Evolutionary conservation across 1,139 yeast genomes (phyloP).

Genomic region (Candida glucosophila): DNA sequence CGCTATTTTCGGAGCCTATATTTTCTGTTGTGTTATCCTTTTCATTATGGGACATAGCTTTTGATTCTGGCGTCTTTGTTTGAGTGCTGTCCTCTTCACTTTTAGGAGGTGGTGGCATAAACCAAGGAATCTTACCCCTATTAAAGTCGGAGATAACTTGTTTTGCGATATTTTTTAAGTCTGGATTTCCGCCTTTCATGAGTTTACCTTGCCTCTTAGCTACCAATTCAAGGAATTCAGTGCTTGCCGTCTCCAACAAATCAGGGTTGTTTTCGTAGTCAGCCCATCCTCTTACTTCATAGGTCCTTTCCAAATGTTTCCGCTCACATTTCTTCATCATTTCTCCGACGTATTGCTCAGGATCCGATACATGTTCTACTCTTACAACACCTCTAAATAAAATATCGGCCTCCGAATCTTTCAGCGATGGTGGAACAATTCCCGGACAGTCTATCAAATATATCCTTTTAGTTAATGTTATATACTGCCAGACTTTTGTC

Average conservation of each 20-base stretch:
- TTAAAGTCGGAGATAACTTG: slow-evolving; percentile 88
- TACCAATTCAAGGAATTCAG: slow-evolving; percentile 78
- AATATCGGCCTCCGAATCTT: slow-evolving; percentile 89
- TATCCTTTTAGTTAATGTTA: slow-evolving; percentile 90
- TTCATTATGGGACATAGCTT: too few species aligned
- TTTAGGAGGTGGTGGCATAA: slow-evolving; percentile 84
- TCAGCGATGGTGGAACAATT: slow-evolving; percentile 90
- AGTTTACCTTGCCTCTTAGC: slow-evolving; percentile 92
- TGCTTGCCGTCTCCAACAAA: slow-evolving; percentile 44
- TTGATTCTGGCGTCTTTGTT: slow-evolving; percentile 48
- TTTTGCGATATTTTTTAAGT: slow-evolving; percentile 88
- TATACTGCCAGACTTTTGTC: slow-evolving; percentile 98
- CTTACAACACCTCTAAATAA: slow-evolving; percentile 95
- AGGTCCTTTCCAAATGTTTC: slow-evolving; percentile 90
- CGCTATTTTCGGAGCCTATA: too few species aligned
- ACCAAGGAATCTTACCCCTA: slow-evolving; percentile 98
- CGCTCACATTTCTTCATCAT: slow-evolving; percentile 78
- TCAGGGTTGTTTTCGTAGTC: slow-evolving; percentile 33
- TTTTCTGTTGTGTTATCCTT: too few species aligned
- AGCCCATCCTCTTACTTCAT: slow-evolving; percentile 89
- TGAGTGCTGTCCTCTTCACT: slow-evolving; percentile 45
- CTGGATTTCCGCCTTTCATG: slow-evolving; percentile 96
- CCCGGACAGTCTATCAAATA: slow-evolving; percentile 98
- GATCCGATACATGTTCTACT: slow-evolving; percentile 91
- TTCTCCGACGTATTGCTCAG: slow-evolving; percentile 92